A percentile compares a stretch with the other conserved stretches of the same genome.
phyloP scores from a whole-genome alignment of 768 basidiomycete species.

The Tylopilus felleus region DNA sequence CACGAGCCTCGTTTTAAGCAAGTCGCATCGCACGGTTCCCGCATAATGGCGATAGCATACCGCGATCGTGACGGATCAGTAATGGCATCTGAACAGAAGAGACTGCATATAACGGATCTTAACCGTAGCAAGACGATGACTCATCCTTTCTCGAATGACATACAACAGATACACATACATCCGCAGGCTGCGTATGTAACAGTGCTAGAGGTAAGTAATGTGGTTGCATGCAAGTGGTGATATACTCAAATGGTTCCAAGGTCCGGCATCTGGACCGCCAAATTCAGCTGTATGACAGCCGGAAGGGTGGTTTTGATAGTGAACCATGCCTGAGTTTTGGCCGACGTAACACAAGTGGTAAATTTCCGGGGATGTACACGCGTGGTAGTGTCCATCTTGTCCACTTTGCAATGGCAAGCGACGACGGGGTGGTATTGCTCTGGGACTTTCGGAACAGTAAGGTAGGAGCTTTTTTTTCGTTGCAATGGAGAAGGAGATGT shows the following conservation, averaged over 20 bases:
- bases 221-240: constrained; percentile 10
- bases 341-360: constrained; percentile 28
- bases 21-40: constrained; percentile 30
- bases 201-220: constrained; percentile 44
- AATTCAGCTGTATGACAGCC: constrained; percentile 46
- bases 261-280: constrained; percentile 49
- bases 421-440: constrained; percentile 41
- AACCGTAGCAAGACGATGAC: constrained; percentile 29
- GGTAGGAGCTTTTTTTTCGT: constrained; percentile 31
- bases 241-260: constrained; percentile 29
- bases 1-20: constrained; percentile 24
- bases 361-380: constrained; percentile 27
- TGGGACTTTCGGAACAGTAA: constrained; percentile 51
- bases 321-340: constrained; percentile 46
- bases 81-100: constrained; percentile 35
- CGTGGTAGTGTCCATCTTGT: constrained; percentile 40
- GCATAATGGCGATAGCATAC: constrained; percentile 39
- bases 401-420: constrained; percentile 45
- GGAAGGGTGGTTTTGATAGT: constrained; percentile 38
- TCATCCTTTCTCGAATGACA: constrained; percentile 35
- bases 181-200: constrained; percentile 41
- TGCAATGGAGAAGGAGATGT: constrained; percentile 9
- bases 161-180: constrained; percentile 46
- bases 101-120: constrained; percentile 38
- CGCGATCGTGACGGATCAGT: constrained; percentile 33